Conservation (phyloP, 2,329 filamentous ascomycete species). For the Venturia carpophila region DNA sequence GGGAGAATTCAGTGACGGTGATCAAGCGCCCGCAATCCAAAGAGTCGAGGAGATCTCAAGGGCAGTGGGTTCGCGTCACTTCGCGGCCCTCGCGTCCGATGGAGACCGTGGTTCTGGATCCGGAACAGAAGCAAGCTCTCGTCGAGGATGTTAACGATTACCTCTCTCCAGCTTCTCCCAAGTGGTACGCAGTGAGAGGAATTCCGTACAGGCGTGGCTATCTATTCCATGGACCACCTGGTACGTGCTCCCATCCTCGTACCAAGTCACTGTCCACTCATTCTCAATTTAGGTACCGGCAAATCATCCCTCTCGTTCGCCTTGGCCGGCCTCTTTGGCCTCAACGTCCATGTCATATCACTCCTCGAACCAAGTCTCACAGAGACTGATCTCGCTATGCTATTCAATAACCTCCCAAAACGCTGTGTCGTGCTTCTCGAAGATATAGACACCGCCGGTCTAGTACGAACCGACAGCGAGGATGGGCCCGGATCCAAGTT, state of each 20-base stretch:
- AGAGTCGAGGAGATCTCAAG: slow-evolving; percentile 30
- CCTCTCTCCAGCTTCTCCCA: slow-evolving; percentile 58
- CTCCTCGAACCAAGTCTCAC: slow-evolving; percentile 62
- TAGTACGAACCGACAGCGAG: slow-evolving; percentile 31
- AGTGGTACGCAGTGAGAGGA: slow-evolving; percentile 78
- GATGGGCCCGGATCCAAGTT: slow-evolving; percentile 24
- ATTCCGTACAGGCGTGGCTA: slow-evolving; percentile 83
- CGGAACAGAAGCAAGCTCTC: slow-evolving; percentile 56
- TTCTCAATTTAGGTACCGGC: slow-evolving; percentile 52
- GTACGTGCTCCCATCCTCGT: neutral
- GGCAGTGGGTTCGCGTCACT: slow-evolving; percentile 35
- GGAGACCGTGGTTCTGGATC: slow-evolving; percentile 66
- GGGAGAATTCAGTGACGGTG: slow-evolving; percentile 37
- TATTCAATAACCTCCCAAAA: slow-evolving; percentile 59
- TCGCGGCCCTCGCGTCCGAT: slow-evolving; percentile 61
- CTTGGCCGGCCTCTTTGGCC: slow-evolving; percentile 40
- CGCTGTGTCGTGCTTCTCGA: slow-evolving; percentile 68
- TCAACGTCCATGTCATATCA: slow-evolving; percentile 40
- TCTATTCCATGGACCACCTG: slow-evolving; percentile 64
- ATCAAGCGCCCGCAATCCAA: slow-evolving; percentile 41
- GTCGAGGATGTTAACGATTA: slow-evolving; percentile 71
- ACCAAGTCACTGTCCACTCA: slow-evolving; percentile 57
- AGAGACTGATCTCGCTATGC: slow-evolving; percentile 51
- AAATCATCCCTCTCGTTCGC: slow-evolving; percentile 49
- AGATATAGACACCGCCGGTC: slow-evolving; percentile 62